These are phyloP conservation scores for Lachancea mirantina DNA, from an alignment of 805 yeast genomes.

Conservation along the genomic window DNA sequence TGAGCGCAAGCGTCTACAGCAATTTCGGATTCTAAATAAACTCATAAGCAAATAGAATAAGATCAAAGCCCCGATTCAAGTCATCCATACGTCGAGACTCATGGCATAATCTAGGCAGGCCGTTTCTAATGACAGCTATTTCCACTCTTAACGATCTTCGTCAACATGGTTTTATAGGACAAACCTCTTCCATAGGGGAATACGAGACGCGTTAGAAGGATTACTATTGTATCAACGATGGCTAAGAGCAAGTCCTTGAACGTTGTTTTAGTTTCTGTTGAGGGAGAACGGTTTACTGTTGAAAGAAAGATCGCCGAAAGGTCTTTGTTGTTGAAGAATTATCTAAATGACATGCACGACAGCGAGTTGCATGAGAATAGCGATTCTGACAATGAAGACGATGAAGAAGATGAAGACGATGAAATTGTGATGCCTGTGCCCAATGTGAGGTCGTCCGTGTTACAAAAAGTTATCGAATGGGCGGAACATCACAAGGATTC, in stretches of 20 bases:
- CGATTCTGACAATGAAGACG: constrained; percentile 40
- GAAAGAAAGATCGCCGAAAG: constrained; percentile 80
- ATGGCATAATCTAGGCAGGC: too few species aligned
- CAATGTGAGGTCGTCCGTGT: constrained; percentile 78
- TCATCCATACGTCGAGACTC: too few species aligned
- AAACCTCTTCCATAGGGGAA: too few species aligned
- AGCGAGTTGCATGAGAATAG: constrained; percentile 51
- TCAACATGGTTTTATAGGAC: too few species aligned
- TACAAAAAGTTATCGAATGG: constrained; percentile 92
- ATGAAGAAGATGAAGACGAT: constrained; percentile 54
- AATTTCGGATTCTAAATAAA: constrained; percentile 41
- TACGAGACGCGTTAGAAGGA: too few species aligned
- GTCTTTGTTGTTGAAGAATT: constrained; percentile 75
- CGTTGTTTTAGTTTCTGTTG: constrained; percentile 64
- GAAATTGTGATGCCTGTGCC: constrained; percentile 83
- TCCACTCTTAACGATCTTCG: too few species aligned
- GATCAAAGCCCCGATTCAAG: too few species aligned
- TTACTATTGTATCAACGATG: constrained; percentile 4
- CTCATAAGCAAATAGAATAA: background rate
- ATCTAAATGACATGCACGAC: constrained; percentile 65
- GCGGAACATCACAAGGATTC: constrained; percentile 89
- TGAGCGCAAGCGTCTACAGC: constrained; percentile 86
- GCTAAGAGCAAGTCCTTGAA: constrained; percentile 17
- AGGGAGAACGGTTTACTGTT: constrained; percentile 71
- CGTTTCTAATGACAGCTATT: too few species aligned